Base-by-base conservation (phyloP, 176 grass and related monocot species). In the Raddia guianensis region DNA sequence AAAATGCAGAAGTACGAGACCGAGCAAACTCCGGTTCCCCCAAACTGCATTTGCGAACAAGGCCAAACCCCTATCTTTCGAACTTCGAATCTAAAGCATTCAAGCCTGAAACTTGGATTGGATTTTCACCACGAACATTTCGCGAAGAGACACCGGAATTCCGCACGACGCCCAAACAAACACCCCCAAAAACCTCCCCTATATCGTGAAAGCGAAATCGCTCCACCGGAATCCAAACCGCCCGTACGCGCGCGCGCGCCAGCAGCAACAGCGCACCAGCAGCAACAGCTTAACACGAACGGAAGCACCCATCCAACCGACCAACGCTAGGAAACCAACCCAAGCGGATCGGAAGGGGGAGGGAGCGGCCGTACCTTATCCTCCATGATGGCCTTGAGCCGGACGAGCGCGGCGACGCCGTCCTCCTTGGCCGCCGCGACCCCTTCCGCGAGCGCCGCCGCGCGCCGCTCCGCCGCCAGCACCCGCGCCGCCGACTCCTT, bases 401-500 rank as follows among this genome's bases (percentile, higher is more conserved):
- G 79, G 11, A 90, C 60, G 68, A 96, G 72, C 61, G 86, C 53
- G 27, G 82, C 82, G 61, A 91, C 68, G 81, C 85, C 85, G 51
- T 93, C 79, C 3, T 90, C 91, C 82, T 80, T 93, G 43, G 85
- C 82, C 12, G 76, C 63, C 19, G 56, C 66, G 20, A 85, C 46
- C 49, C 70, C 72, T 4, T 57, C 81, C 45, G 72, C 64, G 58
- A 85, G 72, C 60, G 37, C 69, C 27, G 85, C 52, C 33, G 83
- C 80, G 79, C 90, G 86, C 9, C 82, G 86, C 85, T 97, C 94
- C 82, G 85, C 85, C 76, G 91, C 79, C 83, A 97, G 88, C 79
- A 94, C 89, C 86, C 94, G 89, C 54, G 91, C 89, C 49, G 94
- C 94, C 64, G 91, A 94, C 79, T 94, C 94, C 83, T 86, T 85